These are phyloP conservation scores for Aspergillus baeticus DNA, from an alignment of 495 filamentous ascomycete species.

Conservation along the genomic window DNA sequence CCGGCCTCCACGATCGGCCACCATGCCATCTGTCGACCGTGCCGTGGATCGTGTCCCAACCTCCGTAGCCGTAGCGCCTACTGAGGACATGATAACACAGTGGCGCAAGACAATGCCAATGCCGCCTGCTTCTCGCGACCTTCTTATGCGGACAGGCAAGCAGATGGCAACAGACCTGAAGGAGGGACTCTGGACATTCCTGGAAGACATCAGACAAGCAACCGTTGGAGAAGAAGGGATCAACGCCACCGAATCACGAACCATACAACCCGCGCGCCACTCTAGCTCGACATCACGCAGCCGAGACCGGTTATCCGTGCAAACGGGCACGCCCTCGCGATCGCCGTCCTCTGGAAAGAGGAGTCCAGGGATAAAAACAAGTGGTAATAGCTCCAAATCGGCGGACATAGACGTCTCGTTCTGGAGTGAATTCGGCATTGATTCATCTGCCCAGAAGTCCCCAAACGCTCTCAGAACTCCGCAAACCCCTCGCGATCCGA, in stretches of 20 bases:
- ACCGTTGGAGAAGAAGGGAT: conserved; percentile 91
- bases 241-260: conserved; percentile 50
- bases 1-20: conserved; percentile 44
- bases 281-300: conserved; percentile 37
- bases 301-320: conserved; percentile 38
- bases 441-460: conserved; percentile 49
- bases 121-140: conserved; percentile 51
- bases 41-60: conserved; percentile 5
- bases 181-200: conserved; percentile 92
- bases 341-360: conserved; percentile 37
- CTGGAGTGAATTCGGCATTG: conserved; percentile 56
- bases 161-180: conserved; percentile 89
- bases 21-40: conserved; percentile 46
- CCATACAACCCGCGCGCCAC: conserved; percentile 31
- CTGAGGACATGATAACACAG: conserved; percentile 36
- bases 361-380: conserved; percentile 33
- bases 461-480: conserved; percentile 33
- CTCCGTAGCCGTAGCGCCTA: conserved; percentile 25
- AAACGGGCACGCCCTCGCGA: conserved; percentile 35
- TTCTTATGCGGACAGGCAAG: conserved; percentile 65
- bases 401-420: conserved; percentile 47
- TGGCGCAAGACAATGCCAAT: conserved; percentile 45
- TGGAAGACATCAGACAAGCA: conserved; percentile 92
- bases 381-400: conserved; percentile 50
- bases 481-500: conserved; percentile 33